A percentile compares a stretch with the other conserved stretches of the same genome.
Evolutionary conservation across 805 yeast genomes (phyloP).

Genomic region (Lachancea cidri): DNA sequence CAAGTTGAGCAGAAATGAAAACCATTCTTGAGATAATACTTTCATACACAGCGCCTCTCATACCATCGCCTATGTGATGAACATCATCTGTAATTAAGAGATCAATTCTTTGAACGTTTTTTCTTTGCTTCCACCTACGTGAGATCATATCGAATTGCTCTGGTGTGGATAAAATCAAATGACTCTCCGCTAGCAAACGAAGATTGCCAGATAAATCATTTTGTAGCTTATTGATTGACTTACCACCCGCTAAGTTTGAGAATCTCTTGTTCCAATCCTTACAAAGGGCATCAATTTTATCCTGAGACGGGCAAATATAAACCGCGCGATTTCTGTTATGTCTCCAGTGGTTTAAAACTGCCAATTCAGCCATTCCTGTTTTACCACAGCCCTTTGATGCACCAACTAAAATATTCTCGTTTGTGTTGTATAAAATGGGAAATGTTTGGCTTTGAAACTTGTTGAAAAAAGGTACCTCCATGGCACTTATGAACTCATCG

Average conservation of each 20-base stretch:
- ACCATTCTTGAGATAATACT: slow-evolving; percentile 63
- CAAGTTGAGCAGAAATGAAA: slow-evolving; percentile 63
- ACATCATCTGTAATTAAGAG: slow-evolving; percentile 68
- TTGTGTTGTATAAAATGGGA: slow-evolving; percentile 50
- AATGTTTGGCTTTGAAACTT: slow-evolving; percentile 70
- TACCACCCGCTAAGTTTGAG: slow-evolving; percentile 49
- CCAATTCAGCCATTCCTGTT: slow-evolving; percentile 64
- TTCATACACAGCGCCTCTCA: slow-evolving; percentile 63
- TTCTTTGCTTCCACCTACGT: slow-evolving; percentile 78
- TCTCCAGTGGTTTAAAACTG: slow-evolving; percentile 68
- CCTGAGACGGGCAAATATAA: slow-evolving; percentile 63
- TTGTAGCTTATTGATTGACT: slow-evolving; percentile 49
- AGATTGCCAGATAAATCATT: slow-evolving; percentile 50
- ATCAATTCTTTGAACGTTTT: slow-evolving; percentile 61
- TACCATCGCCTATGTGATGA: slow-evolving; percentile 58
- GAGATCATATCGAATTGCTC: slow-evolving; percentile 67
- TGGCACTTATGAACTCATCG: slow-evolving; percentile 43
- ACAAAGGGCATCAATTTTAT: slow-evolving; percentile 42
- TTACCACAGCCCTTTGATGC: slow-evolving; percentile 75
- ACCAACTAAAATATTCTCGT: slow-evolving; percentile 61
- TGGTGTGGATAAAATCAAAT: slow-evolving; percentile 74
- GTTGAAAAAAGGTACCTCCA: slow-evolving; percentile 54
- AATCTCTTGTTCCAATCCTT: slow-evolving; percentile 52
- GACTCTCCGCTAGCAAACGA: slow-evolving; percentile 50
- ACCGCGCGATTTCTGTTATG: slow-evolving; percentile 64